A percentile compares a stretch with the other conserved stretches of the same genome.
These are phyloP conservation scores for Leishmania guyanensis DNA, from an alignment of 208 protist genomes.

Conservation along the genomic window DNA sequence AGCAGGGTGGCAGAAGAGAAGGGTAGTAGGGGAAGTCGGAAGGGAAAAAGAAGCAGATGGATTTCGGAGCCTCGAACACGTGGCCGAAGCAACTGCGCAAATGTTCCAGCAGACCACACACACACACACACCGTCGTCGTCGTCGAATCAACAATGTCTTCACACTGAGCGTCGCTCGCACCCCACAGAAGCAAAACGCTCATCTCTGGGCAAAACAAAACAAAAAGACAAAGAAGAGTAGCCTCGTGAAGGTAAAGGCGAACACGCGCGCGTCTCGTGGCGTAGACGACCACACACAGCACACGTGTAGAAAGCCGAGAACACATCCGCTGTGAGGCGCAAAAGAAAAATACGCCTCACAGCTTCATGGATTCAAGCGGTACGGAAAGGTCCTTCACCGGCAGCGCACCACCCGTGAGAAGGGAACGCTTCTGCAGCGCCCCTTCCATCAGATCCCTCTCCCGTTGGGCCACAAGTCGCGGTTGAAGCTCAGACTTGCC, in stretches of 20 bases:
- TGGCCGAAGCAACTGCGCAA: background rate
- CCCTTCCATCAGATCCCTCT: slow-evolving; percentile 37
- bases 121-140: too few relatives aligned
- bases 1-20: background rate
- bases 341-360: background rate
- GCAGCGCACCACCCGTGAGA: slow-evolving; percentile 39
- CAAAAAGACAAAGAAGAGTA: background rate
- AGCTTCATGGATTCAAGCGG: slow-evolving; percentile 61
- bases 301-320: background rate
- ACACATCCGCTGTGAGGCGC: background rate
- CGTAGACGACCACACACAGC: background rate
- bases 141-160: background rate
- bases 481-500: slow-evolving; percentile 50
- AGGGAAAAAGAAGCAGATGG: background rate
- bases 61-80: background rate
- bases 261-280: background rate
- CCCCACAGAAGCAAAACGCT: background rate
- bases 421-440: slow-evolving; percentile 36
- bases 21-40: background rate
- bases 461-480: slow-evolving; percentile 30
- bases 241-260: background rate
- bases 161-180: background rate
- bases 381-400: slow-evolving; percentile 58
- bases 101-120: too few relatives aligned
- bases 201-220: background rate